These are phyloP conservation scores for Phytophthora sp. DNA, from an alignment of 352 stramenopile genomes.

Conservation along the genomic window DNA sequence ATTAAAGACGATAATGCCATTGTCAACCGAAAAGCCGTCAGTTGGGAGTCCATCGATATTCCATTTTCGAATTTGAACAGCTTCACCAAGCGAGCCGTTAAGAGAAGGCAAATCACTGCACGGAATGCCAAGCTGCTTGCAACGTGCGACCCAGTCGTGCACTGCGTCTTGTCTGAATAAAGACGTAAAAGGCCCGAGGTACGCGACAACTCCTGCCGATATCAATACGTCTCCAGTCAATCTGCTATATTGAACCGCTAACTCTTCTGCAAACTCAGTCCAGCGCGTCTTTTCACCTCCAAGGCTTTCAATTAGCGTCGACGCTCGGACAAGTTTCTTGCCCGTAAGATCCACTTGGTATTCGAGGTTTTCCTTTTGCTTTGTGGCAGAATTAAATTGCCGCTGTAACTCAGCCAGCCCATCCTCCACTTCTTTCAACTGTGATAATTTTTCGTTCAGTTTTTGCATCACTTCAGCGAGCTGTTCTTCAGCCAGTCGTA, in stretches of 20 bases:
- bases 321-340: slow-evolving; percentile 93
- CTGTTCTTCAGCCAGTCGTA: slow-evolving; percentile 81
- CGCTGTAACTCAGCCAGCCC: slow-evolving; percentile 86
- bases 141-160: slow-evolving; percentile 77
- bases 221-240: slow-evolving; percentile 94
- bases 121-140: slow-evolving; percentile 81
- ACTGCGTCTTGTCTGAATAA: slow-evolving; percentile 83
- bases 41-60: slow-evolving; percentile 95
- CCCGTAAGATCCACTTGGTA: slow-evolving; percentile 93
- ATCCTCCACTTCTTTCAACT: slow-evolving; percentile 93
- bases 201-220: slow-evolving; percentile 92
- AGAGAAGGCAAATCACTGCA: slow-evolving; percentile 89
- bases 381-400: slow-evolving; percentile 89
- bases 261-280: slow-evolving; percentile 87
- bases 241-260: slow-evolving; percentile 86
- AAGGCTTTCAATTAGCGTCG: slow-evolving; percentile 93
- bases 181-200: slow-evolving; percentile 94
- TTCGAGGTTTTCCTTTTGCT: slow-evolving; percentile 93
- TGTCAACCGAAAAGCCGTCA: slow-evolving; percentile 94
- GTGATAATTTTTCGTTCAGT: slow-evolving; percentile 90
- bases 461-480: slow-evolving; percentile 91
- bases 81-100: slow-evolving; percentile 89
- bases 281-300: slow-evolving; percentile 93
- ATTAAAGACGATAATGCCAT: slow-evolving; percentile 96
- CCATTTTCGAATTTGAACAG: slow-evolving; percentile 93